phyloP scores from a whole-genome alignment of 108 stramenopile genomes.

The Skeletonema marinoi region DNA sequence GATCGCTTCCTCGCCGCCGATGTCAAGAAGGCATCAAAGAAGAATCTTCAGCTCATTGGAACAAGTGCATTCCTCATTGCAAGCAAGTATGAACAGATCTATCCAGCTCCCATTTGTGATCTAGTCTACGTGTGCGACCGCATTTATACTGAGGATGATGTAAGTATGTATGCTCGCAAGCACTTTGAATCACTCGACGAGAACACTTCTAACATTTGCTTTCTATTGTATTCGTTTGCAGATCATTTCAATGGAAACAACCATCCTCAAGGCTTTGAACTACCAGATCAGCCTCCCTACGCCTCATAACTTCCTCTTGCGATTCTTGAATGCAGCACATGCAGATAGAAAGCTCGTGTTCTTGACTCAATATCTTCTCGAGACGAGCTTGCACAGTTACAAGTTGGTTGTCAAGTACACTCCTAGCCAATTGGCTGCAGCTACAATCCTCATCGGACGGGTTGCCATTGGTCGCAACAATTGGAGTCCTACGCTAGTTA shows the following conservation, averaged over 20 bases:
- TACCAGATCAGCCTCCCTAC: constrained; percentile 88
- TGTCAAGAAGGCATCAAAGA: constrained; percentile 54
- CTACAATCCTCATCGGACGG: constrained; percentile 84
- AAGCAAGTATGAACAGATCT: constrained; percentile 95
- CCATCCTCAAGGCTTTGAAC: constrained; percentile 77
- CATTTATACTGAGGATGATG: constrained; percentile 59
- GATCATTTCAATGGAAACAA: constrained; percentile 88
- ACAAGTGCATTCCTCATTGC: constrained; percentile 83
- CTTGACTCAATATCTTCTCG: constrained; percentile 76
- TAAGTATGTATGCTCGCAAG: background rate
- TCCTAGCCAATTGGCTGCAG: constrained; percentile 86
- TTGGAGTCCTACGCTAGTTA: constrained; percentile 84
- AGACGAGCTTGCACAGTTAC: constrained; percentile 80
- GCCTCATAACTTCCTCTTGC: constrained; percentile 80
- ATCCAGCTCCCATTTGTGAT: constrained; percentile 78
- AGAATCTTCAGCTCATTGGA: constrained; percentile 89
- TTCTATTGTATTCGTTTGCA: constrained; percentile 21
- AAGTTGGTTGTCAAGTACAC: constrained; percentile 66
- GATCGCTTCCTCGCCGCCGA: constrained; percentile 75
- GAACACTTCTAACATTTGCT: background rate
- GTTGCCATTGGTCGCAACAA: constrained; percentile 56
- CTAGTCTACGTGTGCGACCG: constrained; percentile 83
- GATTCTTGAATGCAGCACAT: constrained; percentile 89
- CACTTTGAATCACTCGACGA: background rate
- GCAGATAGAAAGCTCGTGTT: constrained; percentile 73